Conservation (phyloP, 495 filamentous ascomycete species). For the Penicillium fimorum region DNA sequence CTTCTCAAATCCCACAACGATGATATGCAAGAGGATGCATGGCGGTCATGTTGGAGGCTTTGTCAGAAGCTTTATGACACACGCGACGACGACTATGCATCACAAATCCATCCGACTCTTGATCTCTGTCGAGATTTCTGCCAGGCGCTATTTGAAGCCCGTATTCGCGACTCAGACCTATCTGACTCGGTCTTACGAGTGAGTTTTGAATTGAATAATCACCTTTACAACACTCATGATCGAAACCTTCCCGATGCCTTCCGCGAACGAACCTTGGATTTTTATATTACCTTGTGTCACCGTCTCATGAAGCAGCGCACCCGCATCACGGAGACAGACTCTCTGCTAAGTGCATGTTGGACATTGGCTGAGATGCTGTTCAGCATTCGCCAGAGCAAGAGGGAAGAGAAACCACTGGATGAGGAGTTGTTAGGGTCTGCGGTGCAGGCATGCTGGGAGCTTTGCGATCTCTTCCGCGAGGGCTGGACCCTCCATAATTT, state of each 20-base stretch:
- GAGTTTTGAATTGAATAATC: constrained; percentile 93
- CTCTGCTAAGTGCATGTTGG: constrained; percentile 84
- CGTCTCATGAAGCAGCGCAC: constrained; percentile 90
- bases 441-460: constrained; percentile 91
- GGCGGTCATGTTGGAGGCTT: constrained; percentile 88
- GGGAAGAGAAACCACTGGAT: constrained; percentile 69
- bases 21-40: constrained; percentile 77
- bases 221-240: constrained; percentile 89
- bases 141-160: constrained; percentile 81
- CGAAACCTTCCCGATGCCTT: constrained; percentile 82
- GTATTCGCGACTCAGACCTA: constrained; percentile 69
- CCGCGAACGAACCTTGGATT: constrained; percentile 84
- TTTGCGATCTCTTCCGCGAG: constrained; percentile 90
- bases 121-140: constrained; percentile 91
- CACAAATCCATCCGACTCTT: constrained; percentile 72
- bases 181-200: constrained; percentile 84
- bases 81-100: constrained; percentile 66
- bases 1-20: constrained; percentile 67
- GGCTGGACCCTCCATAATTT: constrained; percentile 88
- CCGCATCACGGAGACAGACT: constrained; percentile 72
- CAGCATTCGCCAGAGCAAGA: constrained; percentile 79
- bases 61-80: constrained; percentile 86
- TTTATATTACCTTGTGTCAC: constrained; percentile 91
- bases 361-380: constrained; percentile 90
- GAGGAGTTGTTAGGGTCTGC: constrained; percentile 83